Conservation (phyloP, 192 early-diverging fungal genomes). For the Radiomyces spectabilis region DNA sequence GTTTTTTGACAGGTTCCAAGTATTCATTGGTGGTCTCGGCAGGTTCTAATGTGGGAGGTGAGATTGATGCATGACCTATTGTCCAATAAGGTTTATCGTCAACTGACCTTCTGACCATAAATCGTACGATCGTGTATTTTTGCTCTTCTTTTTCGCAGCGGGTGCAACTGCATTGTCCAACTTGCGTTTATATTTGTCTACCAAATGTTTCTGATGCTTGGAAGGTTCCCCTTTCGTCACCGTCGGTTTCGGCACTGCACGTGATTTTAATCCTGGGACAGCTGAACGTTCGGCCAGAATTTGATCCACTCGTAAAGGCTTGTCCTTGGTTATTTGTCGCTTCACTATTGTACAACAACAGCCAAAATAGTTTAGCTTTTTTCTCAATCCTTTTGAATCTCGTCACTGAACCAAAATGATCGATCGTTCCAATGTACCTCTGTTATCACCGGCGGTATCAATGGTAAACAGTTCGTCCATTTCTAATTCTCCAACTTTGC, state of each 20-base stretch:
- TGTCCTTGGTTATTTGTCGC: constrained; percentile 37
- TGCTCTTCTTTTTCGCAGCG: constrained; percentile 14
- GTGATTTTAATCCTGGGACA: constrained; percentile 41
- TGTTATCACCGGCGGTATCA: constrained; percentile 58
- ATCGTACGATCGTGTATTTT: constrained; percentile 44
- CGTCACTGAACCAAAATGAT: background rate
- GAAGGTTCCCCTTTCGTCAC: constrained; percentile 33
- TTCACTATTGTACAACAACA: constrained; percentile 33
- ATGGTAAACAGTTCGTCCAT: constrained; percentile 60
- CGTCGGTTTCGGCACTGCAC: background rate
- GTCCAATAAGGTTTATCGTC: background rate
- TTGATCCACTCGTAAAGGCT: constrained; percentile 71
- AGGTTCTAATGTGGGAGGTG: background rate
- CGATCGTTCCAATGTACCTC: constrained; percentile 23
- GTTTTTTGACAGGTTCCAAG: constrained; percentile 31
- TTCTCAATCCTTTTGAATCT: too few relatives aligned
- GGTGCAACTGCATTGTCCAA: background rate
- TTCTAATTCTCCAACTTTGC: too few relatives aligned
- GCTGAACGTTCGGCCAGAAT: constrained; percentile 71
- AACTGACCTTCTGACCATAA: constrained; percentile 42
- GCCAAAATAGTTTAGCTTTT: background rate
- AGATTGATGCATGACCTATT: background rate
- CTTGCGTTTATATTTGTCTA: constrained; percentile 39
- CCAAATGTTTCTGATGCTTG: constrained; percentile 25
- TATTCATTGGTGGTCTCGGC: constrained; percentile 23